These are phyloP conservation scores for Coelastrella sp. DNA, from an alignment of 139 green algal species.

Conservation along the genomic window DNA sequence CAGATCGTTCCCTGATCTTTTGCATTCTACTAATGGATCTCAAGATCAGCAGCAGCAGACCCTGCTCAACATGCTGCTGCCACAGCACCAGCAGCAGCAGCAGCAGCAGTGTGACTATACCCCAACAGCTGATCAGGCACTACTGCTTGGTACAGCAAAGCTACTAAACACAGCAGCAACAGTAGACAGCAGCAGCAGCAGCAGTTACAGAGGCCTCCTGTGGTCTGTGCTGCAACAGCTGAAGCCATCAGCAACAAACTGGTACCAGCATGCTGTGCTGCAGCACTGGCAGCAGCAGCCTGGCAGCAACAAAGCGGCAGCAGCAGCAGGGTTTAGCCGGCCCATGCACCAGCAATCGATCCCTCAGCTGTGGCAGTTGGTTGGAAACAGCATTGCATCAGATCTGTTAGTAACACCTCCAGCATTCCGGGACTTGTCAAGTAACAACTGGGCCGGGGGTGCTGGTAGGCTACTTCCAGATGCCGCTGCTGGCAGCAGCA, in stretches of 20 bases:
- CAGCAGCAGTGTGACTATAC: not conserved
- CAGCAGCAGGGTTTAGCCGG: not conserved
- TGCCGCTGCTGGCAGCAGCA: not conserved
- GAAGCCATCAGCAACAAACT: not conserved
- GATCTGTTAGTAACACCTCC: conserved; percentile 21
- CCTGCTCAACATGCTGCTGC: not conserved
- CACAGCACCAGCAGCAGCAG: conserved; percentile 8
- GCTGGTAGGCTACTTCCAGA: not conserved
- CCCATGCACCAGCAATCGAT: not conserved
- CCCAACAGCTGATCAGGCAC: not conserved
- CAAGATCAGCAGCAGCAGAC: not conserved
- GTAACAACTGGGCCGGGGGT: not conserved
- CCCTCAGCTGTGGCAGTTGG: not conserved
- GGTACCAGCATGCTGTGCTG: not conserved
- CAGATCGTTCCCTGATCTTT: not conserved
- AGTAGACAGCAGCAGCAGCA: not conserved
- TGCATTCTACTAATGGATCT: not conserved
- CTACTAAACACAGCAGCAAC: not conserved
- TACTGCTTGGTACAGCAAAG: not conserved
- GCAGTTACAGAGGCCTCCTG: not conserved
- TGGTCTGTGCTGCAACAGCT: not conserved
- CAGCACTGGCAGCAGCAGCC: conserved; percentile 5
- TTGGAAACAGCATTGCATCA: conserved; percentile 1
- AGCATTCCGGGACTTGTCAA: not conserved
- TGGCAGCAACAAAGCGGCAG: conserved; percentile 30